Evolutionary conservation across 306 rosid species (phyloP).

Genomic region (Myrica gale): DNA sequence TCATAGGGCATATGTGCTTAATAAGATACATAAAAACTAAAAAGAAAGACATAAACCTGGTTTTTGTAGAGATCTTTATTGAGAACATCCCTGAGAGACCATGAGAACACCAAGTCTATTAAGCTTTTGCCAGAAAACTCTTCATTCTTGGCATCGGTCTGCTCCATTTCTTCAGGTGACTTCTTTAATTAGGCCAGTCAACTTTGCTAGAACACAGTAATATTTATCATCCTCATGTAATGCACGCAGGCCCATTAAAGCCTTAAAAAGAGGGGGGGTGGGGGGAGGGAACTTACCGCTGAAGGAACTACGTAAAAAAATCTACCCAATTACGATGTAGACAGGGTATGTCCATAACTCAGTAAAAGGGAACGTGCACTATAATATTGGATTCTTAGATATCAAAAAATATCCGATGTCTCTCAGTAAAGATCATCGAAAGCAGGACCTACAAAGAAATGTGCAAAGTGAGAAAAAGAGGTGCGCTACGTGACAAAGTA

Average conservation of each 20-base stretch:
- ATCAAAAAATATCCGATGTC: no score
- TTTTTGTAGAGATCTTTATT: slow-evolving; percentile 22
- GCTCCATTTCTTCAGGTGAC: neutral
- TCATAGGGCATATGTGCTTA: neutral
- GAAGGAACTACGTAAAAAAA: neutral
- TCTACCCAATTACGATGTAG: neutral
- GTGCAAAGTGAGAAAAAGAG: no score
- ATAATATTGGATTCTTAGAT: neutral
- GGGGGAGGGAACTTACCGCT: neutral
- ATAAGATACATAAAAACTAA: neutral
- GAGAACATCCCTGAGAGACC: slow-evolving; percentile 39
- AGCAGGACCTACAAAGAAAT: no score
- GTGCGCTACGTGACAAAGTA: no score
- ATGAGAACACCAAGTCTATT: slow-evolving; percentile 36
- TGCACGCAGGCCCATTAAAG: neutral
- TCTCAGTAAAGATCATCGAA: no score
- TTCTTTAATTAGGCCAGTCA: neutral
- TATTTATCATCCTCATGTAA: neutral
- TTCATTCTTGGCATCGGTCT: neutral
- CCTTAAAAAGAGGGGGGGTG: no score
- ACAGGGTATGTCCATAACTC: neutral
- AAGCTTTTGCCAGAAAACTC: neutral
- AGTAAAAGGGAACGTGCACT: no score
- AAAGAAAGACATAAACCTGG: neutral
- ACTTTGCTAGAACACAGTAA: neutral